Percentiles rank a stretch among this genome's conserved stretches.
Conservation (phyloP, 768 basidiomycete genomes). For the Psilocybe tampanensis region DNA sequence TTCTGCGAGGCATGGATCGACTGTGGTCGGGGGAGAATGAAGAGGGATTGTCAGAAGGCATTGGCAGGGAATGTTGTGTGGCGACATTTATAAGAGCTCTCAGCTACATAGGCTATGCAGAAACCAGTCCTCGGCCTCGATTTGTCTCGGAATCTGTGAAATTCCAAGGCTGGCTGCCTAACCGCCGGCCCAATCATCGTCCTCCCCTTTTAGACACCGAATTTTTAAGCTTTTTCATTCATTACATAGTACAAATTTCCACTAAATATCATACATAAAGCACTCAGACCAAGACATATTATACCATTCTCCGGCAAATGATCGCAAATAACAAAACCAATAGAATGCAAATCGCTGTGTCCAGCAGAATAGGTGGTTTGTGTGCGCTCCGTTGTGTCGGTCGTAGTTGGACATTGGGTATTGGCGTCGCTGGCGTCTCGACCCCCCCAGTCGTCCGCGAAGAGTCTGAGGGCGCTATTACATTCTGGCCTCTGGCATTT, state of each 20-base stretch:
- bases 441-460: conserved; percentile 1
- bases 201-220: background rate
- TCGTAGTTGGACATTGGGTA: conserved; percentile 1
- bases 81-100: background rate
- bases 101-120: background rate
- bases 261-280: conserved; percentile 8
- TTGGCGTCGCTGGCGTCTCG: conserved; percentile 8
- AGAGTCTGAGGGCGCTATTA: background rate
- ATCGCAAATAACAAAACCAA: conserved; percentile 70
- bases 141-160: conserved; percentile 14
- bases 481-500: background rate
- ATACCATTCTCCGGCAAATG: conserved; percentile 61
- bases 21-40: background rate
- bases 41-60: conserved; percentile 4
- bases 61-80: conserved; percentile 1
- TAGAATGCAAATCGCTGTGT: conserved; percentile 73
- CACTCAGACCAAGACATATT: conserved; percentile 14
- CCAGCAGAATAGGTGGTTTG: conserved; percentile 66
- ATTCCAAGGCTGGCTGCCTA: conserved; percentile 2
- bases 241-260: conserved; percentile 5
- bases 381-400: conserved; percentile 18
- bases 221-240: conserved; percentile 3
- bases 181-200: background rate
- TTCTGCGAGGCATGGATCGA: conserved; percentile 31
- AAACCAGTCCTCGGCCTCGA: background rate